Evolutionary conservation across 1,284 basidiomycete species (phyloP).

Genomic region (Microstroma glucosiphilum): DNA sequence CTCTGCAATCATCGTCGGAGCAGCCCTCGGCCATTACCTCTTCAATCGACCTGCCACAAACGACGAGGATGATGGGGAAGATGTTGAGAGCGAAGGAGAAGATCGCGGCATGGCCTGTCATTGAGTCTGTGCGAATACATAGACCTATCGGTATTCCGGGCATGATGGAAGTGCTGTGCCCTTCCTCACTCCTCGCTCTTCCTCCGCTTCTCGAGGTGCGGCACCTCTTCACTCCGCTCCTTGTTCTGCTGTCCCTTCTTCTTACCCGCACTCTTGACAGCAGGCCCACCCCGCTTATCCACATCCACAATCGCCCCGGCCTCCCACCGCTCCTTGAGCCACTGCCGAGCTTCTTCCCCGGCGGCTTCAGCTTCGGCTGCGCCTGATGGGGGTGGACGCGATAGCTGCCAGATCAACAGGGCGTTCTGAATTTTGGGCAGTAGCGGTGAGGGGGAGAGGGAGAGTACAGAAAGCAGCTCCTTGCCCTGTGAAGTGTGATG

Average conservation of each 20-base stretch:
- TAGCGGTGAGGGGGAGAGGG: constrained; percentile 22
- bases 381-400: not conserved
- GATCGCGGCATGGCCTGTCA: constrained; percentile 1
- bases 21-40: not conserved
- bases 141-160: not conserved
- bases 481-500: constrained; percentile 21
- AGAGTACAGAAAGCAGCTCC: constrained; percentile 24
- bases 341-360: constrained; percentile 20
- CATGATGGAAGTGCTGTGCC: not conserved
- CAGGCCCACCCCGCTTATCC: constrained; percentile 19
- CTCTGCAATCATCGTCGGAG: not conserved
- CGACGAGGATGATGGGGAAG: not conserved
- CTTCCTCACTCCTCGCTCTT: constrained; percentile 25
- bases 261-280: constrained; percentile 6
- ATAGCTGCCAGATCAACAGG: constrained; percentile 40
- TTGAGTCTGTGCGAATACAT: not conserved
- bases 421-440: constrained; percentile 30
- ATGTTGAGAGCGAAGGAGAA: not conserved
- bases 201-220: constrained; percentile 21
- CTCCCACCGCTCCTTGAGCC: constrained; percentile 34
- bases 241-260: constrained; percentile 24
- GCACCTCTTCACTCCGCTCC: not conserved
- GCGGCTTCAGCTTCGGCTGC: not conserved
- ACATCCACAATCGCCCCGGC: constrained; percentile 31
- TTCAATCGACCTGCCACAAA: not conserved